Evolutionary conservation across 2,329 filamentous ascomycete species (phyloP).

Genomic region (Capronia epimyces): DNA sequence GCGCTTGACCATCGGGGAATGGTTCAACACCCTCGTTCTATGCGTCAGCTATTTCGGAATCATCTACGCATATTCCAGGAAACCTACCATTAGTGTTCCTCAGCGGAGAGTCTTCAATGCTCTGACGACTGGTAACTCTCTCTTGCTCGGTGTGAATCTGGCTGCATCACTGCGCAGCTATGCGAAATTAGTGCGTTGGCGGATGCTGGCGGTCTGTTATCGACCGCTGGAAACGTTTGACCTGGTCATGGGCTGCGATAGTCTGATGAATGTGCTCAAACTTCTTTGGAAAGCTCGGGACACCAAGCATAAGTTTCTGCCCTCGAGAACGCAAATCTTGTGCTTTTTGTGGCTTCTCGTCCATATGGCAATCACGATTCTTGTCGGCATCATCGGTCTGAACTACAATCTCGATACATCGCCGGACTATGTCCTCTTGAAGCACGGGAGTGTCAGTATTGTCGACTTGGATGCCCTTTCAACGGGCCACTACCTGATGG

Average conservation of each 20-base stretch:
- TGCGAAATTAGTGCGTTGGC: background rate
- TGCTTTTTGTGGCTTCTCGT: constrained; percentile 23
- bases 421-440: constrained; percentile 3
- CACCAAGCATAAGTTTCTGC: constrained; percentile 8
- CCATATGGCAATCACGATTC: constrained; percentile 19
- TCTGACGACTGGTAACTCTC: background rate
- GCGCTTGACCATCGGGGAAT: constrained; percentile 24
- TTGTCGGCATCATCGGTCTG: constrained; percentile 26
- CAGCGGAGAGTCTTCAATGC: constrained; percentile 24
- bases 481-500: constrained; percentile 9
- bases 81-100: constrained; percentile 10
- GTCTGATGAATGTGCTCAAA: constrained; percentile 21
- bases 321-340: constrained; percentile 21
- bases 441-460: constrained; percentile 17
- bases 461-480: constrained; percentile 17
- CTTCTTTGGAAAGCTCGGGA: constrained; percentile 21
- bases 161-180: background rate
- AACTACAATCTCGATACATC: constrained; percentile 25
- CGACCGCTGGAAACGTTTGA: constrained; percentile 10
- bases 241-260: constrained; percentile 25
- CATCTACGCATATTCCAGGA: constrained; percentile 17
- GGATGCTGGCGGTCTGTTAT: background rate
- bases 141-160: background rate
- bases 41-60: constrained; percentile 20
- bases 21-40: constrained; percentile 16